phyloP scores from a whole-genome alignment of 768 basidiomycete genomes.

The Suillus tomentosus region DNA sequence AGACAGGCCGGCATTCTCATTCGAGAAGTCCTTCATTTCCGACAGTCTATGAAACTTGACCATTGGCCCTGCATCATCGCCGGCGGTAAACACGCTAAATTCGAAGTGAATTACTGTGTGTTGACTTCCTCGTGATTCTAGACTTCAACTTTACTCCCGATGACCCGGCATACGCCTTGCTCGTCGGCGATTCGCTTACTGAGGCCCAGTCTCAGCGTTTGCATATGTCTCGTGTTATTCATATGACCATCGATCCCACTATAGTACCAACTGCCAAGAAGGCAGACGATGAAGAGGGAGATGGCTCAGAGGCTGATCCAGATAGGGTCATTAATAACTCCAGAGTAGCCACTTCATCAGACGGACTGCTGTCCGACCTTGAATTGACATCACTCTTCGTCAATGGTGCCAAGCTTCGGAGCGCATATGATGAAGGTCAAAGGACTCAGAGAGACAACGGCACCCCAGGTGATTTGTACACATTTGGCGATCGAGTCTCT shows the following conservation, averaged over 20 bases:
- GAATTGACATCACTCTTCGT: conserved; percentile 53
- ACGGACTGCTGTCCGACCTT: conserved; percentile 66
- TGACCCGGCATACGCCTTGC: conserved; percentile 80
- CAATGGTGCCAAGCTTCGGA: conserved; percentile 44
- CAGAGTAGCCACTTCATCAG: conserved; percentile 53
- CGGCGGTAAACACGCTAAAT: conserved; percentile 57
- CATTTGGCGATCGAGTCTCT: conserved; percentile 53
- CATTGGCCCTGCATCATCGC: conserved; percentile 82
- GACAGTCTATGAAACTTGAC: conserved; percentile 41
- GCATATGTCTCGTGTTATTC: conserved; percentile 68
- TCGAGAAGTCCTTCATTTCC: conserved; percentile 61
- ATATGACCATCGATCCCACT: conserved; percentile 67
- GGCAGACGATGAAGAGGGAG: conserved; percentile 41
- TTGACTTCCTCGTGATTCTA: conserved; percentile 30
- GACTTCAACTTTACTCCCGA: conserved; percentile 91
- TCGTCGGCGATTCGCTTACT: conserved; percentile 63
- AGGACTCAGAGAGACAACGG: conserved; percentile 20
- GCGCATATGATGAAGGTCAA: conserved; percentile 68
- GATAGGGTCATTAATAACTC: conserved; percentile 76
- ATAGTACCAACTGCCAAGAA: conserved; percentile 34
- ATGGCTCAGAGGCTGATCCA: conserved; percentile 49
- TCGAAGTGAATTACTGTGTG: not conserved
- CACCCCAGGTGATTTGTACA: conserved; percentile 28
- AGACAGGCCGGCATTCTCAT: conserved; percentile 81
- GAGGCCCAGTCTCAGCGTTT: conserved; percentile 54